phyloP scores from a whole-genome alignment of 2,329 filamentous ascomycete species.

The Penicillium hordei region DNA sequence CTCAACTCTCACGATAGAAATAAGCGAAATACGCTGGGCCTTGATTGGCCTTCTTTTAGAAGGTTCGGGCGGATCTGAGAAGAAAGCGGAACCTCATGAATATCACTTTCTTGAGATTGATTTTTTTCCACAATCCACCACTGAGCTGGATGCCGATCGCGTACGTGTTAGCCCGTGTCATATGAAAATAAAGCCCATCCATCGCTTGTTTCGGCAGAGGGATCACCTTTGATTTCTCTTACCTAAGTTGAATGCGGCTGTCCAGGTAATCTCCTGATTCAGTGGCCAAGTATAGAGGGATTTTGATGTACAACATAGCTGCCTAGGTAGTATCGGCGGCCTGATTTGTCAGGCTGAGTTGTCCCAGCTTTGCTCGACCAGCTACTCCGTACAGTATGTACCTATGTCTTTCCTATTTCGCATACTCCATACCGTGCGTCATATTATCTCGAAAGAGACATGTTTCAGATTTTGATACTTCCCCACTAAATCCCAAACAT shows the following conservation, averaged over 20 bases:
- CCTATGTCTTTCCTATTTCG: background rate
- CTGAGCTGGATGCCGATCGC: background rate
- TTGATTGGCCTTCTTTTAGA: background rate
- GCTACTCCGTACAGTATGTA: background rate
- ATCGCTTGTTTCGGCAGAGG: background rate
- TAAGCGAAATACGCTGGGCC: background rate
- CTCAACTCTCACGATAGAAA: background rate
- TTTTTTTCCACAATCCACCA: background rate
- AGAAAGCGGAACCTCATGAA: background rate
- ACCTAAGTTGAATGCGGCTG: background rate
- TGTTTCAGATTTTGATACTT: constrained; percentile 1
- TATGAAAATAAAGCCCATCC: background rate
- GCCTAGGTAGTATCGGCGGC: background rate
- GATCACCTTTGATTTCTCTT: background rate
- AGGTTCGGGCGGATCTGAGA: background rate
- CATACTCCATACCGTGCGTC: background rate
- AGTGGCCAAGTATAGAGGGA: background rate
- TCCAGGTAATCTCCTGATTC: background rate
- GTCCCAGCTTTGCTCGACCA: background rate
- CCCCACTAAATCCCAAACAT: background rate
- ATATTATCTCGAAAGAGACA: background rate
- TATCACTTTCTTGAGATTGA: background rate
- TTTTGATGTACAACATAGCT: background rate
- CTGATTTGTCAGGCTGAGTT: background rate
- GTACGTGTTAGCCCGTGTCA: background rate